These are phyloP conservation scores for Quercus phellos DNA, from an alignment of 331 rosid genomes.

Conservation along the genomic window DNA sequence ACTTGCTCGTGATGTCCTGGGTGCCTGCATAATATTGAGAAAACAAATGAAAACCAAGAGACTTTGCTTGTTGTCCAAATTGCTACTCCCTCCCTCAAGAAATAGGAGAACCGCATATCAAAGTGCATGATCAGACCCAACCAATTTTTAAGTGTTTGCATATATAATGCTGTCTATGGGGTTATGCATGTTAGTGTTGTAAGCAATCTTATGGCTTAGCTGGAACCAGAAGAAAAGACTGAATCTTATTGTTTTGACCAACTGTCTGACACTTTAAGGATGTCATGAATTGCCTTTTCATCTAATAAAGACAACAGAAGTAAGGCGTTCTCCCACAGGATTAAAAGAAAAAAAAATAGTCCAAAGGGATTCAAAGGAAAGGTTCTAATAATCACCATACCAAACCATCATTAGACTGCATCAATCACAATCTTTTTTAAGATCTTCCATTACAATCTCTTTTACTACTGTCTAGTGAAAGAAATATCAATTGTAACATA, in stretches of 20 bases:
- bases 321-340: too few species aligned
- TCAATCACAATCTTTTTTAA: not conserved
- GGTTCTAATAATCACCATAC: not conserved
- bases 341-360: not conserved
- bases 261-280: not conserved
- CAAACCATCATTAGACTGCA: not conserved
- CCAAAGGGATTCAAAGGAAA: not conserved
- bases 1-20: conserved; percentile 84
- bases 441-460: not conserved
- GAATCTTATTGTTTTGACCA: too few species aligned
- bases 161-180: not conserved
- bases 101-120: not conserved
- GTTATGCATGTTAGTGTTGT: not conserved
- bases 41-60: not conserved
- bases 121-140: not conserved
- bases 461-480: not conserved
- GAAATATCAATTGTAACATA: not conserved
- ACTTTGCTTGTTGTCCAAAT: conserved; percentile 17
- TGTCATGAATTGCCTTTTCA: not conserved
- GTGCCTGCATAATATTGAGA: conserved; percentile 59
- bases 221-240: not conserved
- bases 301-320: not conserved
- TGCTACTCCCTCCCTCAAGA: not conserved
- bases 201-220: not conserved
- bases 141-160: not conserved